Conservation (phyloP, 2,329 filamentous ascomycete species). For the Microascus cirrosus region DNA sequence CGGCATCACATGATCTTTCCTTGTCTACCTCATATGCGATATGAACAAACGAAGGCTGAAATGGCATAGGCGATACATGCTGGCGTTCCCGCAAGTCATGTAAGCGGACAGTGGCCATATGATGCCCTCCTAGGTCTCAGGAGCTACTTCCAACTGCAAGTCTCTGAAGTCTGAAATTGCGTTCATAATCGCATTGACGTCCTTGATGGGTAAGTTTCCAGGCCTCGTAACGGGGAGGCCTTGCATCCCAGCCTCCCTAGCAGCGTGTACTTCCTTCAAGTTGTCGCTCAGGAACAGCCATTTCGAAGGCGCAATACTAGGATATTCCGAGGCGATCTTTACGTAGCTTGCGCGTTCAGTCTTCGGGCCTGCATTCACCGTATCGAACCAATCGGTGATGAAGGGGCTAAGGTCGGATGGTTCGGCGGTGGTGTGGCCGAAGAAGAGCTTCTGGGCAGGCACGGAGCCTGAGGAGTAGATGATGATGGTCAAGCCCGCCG, state of each 20-base stretch:
- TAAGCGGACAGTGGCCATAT: not conserved
- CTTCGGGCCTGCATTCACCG: slow-evolving; percentile 69
- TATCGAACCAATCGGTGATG: slow-evolving; percentile 65
- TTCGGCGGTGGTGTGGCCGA: slow-evolving; percentile 51
- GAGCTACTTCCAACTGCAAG: slow-evolving; percentile 1
- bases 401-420: slow-evolving; percentile 47
- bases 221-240: slow-evolving; percentile 52
- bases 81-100: not conserved
- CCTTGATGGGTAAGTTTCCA: slow-evolving; percentile 55
- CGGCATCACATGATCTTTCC: not conserved
- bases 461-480: slow-evolving; percentile 80
- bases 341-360: slow-evolving; percentile 55
- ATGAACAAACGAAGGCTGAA: not conserved
- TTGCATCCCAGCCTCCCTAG: slow-evolving; percentile 50
- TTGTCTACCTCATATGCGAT: not conserved
- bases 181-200: slow-evolving; percentile 27
- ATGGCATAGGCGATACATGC: not conserved
- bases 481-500: slow-evolving; percentile 45
- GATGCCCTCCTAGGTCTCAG: not conserved
- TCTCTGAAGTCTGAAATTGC: slow-evolving; percentile 22
- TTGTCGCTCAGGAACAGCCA: slow-evolving; percentile 81
- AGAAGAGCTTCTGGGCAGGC: slow-evolving; percentile 69
- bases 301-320: slow-evolving; percentile 32
- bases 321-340: slow-evolving; percentile 39
- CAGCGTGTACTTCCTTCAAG: slow-evolving; percentile 55